Conservation (phyloP, 768 basidiomycete genomes). For the Coprinopsis strossmayeri region DNA sequence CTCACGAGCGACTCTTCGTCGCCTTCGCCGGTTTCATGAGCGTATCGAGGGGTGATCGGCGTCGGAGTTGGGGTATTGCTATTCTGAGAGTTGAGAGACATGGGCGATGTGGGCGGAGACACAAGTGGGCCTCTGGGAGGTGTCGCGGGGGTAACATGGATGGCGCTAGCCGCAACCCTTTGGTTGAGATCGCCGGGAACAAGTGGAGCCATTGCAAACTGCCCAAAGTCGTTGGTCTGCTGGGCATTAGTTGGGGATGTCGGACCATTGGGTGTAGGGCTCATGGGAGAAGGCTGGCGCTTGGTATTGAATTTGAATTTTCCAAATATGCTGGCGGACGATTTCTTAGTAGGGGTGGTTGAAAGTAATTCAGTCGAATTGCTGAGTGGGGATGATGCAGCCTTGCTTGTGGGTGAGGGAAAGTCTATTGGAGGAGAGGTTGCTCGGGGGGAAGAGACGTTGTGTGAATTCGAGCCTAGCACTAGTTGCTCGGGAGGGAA, state of each 20-base stretch:
- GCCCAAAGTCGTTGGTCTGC: slow-evolving; percentile 2
- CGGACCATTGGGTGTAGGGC: neutral
- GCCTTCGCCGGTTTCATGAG: neutral
- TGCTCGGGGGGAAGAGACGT: neutral
- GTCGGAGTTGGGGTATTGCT: slow-evolving; percentile 9
- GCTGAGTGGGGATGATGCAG: neutral
- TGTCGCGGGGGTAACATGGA: neutral
- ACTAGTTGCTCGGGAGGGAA: slow-evolving; percentile 8
- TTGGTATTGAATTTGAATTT: slow-evolving; percentile 11
- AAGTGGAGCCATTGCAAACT: slow-evolving; percentile 8
- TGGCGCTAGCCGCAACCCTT: neutral
- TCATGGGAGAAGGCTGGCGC: neutral
- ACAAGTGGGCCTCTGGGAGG: neutral
- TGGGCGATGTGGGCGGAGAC: slow-evolving; percentile 1
- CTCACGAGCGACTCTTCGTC: neutral
- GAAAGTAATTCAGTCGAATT: neutral
- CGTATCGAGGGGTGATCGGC: neutral
- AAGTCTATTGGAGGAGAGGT: no score
- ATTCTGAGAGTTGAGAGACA: neutral
- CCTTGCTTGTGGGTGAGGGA: neutral
- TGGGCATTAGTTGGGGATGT: neutral
- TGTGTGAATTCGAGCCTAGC: neutral
- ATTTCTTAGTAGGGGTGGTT: slow-evolving; percentile 9
- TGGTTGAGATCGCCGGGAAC: slow-evolving; percentile 3
- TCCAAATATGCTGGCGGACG: slow-evolving; percentile 5